Percentiles rank a stretch among this genome's conserved stretches.
Evolutionary conservation across 495 filamentous ascomycete species (phyloP).

Genomic region (Penicillium chermesinum): DNA sequence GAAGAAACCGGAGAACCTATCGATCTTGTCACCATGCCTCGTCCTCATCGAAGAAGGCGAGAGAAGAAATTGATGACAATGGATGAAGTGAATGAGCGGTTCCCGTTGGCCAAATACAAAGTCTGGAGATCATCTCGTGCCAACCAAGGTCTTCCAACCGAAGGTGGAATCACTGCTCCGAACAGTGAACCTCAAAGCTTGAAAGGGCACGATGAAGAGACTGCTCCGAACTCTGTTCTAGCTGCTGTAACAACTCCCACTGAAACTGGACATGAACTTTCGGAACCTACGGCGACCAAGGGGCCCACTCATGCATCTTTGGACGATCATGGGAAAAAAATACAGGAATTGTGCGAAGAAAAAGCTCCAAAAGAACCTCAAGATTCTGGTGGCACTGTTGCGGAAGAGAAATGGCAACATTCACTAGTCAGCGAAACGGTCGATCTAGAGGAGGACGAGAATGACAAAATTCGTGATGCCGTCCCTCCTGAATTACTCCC

Average conservation of each 20-base stretch:
- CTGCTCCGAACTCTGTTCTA: conserved; percentile 8
- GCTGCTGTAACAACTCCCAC: conserved; percentile 1
- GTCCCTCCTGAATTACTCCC: conserved; percentile 76
- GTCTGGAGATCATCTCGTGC: conserved; percentile 82
- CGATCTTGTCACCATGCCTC: conserved; percentile 72
- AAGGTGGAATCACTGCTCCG: conserved; percentile 78
- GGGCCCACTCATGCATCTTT: conserved; percentile 11
- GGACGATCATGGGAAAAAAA: neutral
- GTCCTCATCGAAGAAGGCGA: conserved; percentile 71
- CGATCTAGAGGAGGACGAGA: conserved; percentile 60
- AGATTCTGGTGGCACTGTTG: neutral
- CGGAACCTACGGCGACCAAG: conserved; percentile 13
- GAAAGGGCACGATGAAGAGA: conserved; percentile 14
- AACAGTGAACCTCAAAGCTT: conserved; percentile 30
- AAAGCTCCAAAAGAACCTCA: neutral
- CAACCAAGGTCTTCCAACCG: conserved; percentile 72
- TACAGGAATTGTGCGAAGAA: conserved; percentile 19
- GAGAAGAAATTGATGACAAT: conserved; percentile 99
- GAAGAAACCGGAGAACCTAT: conserved; percentile 84
- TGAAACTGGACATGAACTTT: conserved; percentile 15
- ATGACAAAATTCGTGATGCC: conserved; percentile 78
- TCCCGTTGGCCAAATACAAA: conserved; percentile 95
- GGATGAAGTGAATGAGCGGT: conserved; percentile 97
- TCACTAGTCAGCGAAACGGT: conserved; percentile 10
- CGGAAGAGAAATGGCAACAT: conserved; percentile 20